These are phyloP conservation scores for Kuraishia piskuri DNA, from an alignment of 805 yeast genomes.

Conservation along the genomic window DNA sequence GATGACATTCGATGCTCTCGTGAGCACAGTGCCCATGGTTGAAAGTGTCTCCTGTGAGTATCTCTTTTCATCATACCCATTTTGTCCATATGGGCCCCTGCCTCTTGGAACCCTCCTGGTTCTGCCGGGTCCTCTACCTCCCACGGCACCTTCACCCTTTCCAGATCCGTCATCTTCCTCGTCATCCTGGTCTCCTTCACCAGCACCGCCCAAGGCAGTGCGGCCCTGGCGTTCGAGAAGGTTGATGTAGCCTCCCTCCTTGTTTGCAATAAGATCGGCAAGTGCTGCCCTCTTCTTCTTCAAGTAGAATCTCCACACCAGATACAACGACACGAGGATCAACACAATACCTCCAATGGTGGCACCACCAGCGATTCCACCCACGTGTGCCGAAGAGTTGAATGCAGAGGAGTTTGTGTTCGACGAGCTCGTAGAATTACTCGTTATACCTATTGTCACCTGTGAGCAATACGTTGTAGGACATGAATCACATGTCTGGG, in stretches of 20 bases:
- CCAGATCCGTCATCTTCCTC: constrained; percentile 12
- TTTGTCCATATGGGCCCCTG: background rate
- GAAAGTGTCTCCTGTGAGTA: constrained; percentile 20
- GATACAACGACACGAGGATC: constrained; percentile 25
- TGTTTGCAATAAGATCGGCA: constrained; percentile 2
- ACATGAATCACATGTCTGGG: constrained; percentile 50
- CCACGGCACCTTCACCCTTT: constrained; percentile 3
- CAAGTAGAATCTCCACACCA: constrained; percentile 34
- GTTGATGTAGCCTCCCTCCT: background rate
- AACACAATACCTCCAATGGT: constrained; percentile 46
- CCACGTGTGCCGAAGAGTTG: constrained; percentile 22
- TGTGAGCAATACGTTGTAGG: constrained; percentile 44
- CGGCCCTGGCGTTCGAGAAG: constrained; percentile 5
- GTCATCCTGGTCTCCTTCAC: constrained; percentile 16
- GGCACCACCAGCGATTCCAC: constrained; percentile 69
- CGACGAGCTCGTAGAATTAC: constrained; percentile 7
- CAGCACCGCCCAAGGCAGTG: background rate
- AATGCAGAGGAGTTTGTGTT: constrained; percentile 5
- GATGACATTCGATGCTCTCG: constrained; percentile 79
- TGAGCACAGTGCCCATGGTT: constrained; percentile 50
- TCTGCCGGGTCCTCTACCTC: constrained; percentile 10
- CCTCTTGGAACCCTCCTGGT: constrained; percentile 7
- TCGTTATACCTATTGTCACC: constrained; percentile 10
- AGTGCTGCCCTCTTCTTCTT: constrained; percentile 11
- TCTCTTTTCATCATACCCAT: constrained; percentile 11